Evolutionary conservation across 495 filamentous ascomycete genomes (phyloP).

Genomic region (Penicillium herquei): DNA sequence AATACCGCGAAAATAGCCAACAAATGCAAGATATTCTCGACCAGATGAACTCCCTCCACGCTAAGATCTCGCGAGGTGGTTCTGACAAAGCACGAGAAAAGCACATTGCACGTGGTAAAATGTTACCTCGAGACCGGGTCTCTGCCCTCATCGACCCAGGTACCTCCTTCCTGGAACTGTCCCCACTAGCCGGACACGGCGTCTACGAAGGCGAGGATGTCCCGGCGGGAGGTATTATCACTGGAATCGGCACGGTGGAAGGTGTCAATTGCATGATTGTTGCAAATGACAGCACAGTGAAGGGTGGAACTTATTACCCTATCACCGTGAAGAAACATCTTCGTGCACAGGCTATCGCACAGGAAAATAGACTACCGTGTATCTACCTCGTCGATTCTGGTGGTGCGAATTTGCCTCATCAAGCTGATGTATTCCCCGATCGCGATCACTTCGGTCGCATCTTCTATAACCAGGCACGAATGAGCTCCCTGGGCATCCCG

Average conservation of each 20-base stretch:
- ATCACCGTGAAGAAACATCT: constrained; percentile 98
- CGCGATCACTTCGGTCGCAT: constrained; percentile 94
- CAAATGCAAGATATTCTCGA: constrained; percentile 73
- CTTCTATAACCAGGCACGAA: constrained; percentile 98
- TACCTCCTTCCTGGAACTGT: constrained; percentile 88
- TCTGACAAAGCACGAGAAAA: constrained; percentile 83
- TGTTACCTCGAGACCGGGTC: constrained; percentile 89
- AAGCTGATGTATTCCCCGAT: constrained; percentile 96
- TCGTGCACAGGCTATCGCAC: constrained; percentile 85
- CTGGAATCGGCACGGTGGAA: constrained; percentile 85
- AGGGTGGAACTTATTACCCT: constrained; percentile 98
- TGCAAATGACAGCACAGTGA: constrained; percentile 96
- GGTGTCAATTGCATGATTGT: constrained; percentile 93
- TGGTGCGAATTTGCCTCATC: constrained; percentile 92
- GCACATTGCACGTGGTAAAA: constrained; percentile 84
- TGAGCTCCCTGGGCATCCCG: constrained; percentile 75
- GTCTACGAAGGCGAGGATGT: constrained; percentile 87
- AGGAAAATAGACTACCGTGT: constrained; percentile 83
- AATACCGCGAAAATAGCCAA: constrained; percentile 77
- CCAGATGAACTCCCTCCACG: constrained; percentile 65
- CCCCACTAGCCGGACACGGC: constrained; percentile 79
- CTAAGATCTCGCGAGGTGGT: constrained; percentile 70
- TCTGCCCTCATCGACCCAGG: constrained; percentile 86
- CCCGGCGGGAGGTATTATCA: constrained; percentile 86
- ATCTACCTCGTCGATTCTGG: constrained; percentile 97